A percentile compares a stretch with the other conserved stretches of the same genome.
Evolutionary conservation across 169 alveolate species (phyloP).

Genomic region (Plasmodium ovale): DNA sequence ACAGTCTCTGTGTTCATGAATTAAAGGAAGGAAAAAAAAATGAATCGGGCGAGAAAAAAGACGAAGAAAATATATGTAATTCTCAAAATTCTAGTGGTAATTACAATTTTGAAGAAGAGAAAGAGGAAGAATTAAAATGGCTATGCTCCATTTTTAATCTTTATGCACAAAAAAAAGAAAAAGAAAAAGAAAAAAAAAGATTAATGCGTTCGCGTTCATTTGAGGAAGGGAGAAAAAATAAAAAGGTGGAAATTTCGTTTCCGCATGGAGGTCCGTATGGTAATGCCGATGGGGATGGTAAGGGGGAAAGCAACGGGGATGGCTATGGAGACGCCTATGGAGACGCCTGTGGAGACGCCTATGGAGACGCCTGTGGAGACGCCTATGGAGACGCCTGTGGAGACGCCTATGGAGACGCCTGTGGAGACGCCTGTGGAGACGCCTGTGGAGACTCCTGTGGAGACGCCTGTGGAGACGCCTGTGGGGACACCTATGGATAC

Average conservation of each 20-base stretch:
- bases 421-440: too few species aligned
- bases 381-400: too few species aligned
- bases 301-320: too few species aligned
- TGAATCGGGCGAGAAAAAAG: neutral
- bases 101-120: neutral
- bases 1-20: constrained; percentile 2
- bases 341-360: too few species aligned
- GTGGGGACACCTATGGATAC: too few species aligned
- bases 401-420: too few species aligned
- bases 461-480: too few species aligned
- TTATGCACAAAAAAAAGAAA: neutral
- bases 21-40: neutral
- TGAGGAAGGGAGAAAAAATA: neutral
- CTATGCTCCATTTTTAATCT: neutral
- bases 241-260: too few species aligned
- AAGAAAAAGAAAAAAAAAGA: neutral
- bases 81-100: neutral
- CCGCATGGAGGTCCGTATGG: too few species aligned
- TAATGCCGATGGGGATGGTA: neutral
- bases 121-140: neutral
- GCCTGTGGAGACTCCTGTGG: too few species aligned
- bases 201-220: neutral
- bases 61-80: neutral
- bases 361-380: too few species aligned
- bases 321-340: too few species aligned